Base-by-base conservation (phyloP, 805 yeast species). In the Blastobotrys muscicola region DNA sequence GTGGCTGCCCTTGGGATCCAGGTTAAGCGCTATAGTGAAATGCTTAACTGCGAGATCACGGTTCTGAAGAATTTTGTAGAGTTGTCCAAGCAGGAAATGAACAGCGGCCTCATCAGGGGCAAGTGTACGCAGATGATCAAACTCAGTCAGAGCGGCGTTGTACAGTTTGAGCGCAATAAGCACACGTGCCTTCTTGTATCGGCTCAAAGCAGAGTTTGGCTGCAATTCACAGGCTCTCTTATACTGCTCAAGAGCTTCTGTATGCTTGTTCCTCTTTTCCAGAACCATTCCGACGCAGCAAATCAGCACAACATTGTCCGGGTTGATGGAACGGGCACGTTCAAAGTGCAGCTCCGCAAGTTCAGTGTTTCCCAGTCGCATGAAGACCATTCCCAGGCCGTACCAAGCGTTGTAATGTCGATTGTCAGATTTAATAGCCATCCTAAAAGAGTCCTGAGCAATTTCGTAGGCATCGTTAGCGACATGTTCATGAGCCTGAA, bases 81-180 rank as follows among this genome's bases (percentile, higher is more conserved):
- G 70, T 56, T 86, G 86, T 8, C 97, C 98, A 38, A 92, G 67
- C 35, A 89, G 65, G 61, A 83, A 86, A 61, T 90, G 97, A 23
- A 90, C 95, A 42, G 85, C 80, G 0, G 96, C 94, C 59, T 90
- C 97, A 60, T 90, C 94, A 0, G 98, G 97, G 0, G 94, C 95
- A 43, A 85, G 64, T 23, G 76, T 74, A 50, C 75, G 76, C 43
- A 92, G 71, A 38, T 71, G 69, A 55, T 84, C 87, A 57, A 92
- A 83, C 57, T 79, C 84, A 33, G 70, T 71, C 45, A 87, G 65
- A 0, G 97, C 94, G 41, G 73, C 77, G 20, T 75, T 75, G 57
- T 77, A 86, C 47, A 77, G 74, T 47, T 80, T 82, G 73, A 85
- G 69, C 2, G 82, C 66, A 50, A 84, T 79, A 39, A 87, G 66